Percentiles rank a stretch among this genome's conserved stretches.
These are phyloP conservation scores for Aspergillus carlsbadensis DNA, from an alignment of 495 filamentous ascomycete species.

Conservation along the genomic window DNA sequence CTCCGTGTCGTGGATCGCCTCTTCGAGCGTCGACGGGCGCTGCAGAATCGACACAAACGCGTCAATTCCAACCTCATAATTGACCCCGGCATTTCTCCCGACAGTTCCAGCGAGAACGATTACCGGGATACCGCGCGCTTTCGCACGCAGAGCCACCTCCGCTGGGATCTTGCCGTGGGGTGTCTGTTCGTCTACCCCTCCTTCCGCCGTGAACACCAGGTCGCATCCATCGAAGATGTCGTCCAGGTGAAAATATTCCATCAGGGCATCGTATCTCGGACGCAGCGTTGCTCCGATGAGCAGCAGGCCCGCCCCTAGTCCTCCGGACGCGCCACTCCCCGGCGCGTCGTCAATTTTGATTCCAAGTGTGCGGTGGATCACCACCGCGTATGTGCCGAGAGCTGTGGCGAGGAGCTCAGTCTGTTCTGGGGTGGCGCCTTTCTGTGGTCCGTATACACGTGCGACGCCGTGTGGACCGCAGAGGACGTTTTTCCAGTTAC, in stretches of 20 bases:
- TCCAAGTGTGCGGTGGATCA: slow-evolving; percentile 6
- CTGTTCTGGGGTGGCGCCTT: slow-evolving; percentile 5
- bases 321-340: slow-evolving; percentile 15
- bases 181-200: slow-evolving; percentile 13
- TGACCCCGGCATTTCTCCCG: slow-evolving; percentile 1
- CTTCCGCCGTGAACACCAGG: slow-evolving; percentile 11
- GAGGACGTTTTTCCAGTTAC: slow-evolving; percentile 16
- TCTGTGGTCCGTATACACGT: slow-evolving; percentile 12
- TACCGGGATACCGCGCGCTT: slow-evolving; percentile 1
- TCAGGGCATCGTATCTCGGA: slow-evolving; percentile 12
- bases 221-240: slow-evolving; percentile 9
- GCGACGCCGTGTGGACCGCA: slow-evolving; percentile 12
- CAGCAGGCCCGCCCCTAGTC: slow-evolving; percentile 9
- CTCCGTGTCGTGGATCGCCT: slow-evolving; percentile 8
- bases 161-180: slow-evolving; percentile 14
- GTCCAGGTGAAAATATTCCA: slow-evolving; percentile 6
- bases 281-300: slow-evolving; percentile 12
- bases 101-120: slow-evolving; percentile 15
- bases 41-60: slow-evolving; percentile 14
- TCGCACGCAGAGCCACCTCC: slow-evolving; percentile 12
- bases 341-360: not conserved
- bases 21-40: slow-evolving; percentile 13
- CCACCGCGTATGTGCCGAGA: slow-evolving; percentile 1
- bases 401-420: slow-evolving; percentile 1
- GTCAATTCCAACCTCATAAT: slow-evolving; percentile 12